A percentile compares a stretch with the other conserved stretches of the same genome.
phyloP scores from a whole-genome alignment of 129 eudicot species.

The Tanacetum coccineum region DNA sequence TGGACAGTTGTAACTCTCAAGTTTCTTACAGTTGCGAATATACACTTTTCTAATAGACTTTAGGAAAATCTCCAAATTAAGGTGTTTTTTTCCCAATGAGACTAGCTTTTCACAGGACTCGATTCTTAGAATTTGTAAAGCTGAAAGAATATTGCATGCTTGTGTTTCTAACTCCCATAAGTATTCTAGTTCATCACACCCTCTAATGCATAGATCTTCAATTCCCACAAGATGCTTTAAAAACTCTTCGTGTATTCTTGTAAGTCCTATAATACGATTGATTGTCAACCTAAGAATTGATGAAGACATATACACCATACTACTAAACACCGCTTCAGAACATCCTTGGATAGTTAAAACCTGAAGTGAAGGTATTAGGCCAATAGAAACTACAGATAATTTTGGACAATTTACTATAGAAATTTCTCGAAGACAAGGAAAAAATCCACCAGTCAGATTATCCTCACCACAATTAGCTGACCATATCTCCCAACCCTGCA shows the following conservation, averaged over 20 bases:
- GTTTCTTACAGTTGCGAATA: neutral
- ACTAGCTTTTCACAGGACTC: neutral
- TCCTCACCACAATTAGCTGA: neutral
- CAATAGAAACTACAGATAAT: neutral
- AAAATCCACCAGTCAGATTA: neutral
- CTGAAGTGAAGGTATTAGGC: neutral
- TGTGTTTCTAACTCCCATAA: neutral
- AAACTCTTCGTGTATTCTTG: neutral
- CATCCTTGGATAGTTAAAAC: neutral
- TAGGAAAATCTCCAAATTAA: neutral
- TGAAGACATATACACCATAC: neutral
- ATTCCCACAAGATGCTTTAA: neutral
- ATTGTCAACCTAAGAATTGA: neutral
- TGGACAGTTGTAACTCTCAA: neutral
- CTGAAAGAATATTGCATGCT: neutral
- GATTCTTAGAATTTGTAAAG: neutral
- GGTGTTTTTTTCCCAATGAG: neutral
- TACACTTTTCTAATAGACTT: neutral
- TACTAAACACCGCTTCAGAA: neutral
- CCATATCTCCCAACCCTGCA: conserved; percentile 29
- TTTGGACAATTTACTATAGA: neutral
- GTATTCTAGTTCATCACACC: neutral
- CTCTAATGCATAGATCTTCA: neutral
- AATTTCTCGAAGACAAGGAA: conserved; percentile 20
- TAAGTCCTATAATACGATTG: neutral